These are phyloP conservation scores for Plasmopara viticola DNA, from an alignment of 352 stramenopile genomes.

Conservation along the genomic window DNA sequence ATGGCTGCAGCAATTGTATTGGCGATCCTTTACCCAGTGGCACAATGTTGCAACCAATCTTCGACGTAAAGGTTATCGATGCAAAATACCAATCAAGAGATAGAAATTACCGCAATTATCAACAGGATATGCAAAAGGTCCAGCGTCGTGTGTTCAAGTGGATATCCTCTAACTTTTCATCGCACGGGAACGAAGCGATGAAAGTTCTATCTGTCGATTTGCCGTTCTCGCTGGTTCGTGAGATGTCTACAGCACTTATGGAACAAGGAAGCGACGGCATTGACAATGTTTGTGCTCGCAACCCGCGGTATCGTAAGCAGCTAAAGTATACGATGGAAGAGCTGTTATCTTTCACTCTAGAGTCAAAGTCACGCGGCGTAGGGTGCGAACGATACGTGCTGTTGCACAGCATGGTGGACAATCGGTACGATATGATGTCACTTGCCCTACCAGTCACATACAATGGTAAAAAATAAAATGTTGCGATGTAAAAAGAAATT, in stretches of 20 bases:
- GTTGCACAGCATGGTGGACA: constrained; percentile 76
- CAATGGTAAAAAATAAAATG: not conserved
- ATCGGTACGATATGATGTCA: constrained; percentile 85
- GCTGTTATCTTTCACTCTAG: constrained; percentile 39
- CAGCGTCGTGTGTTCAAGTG: constrained; percentile 82
- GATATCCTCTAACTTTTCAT: constrained; percentile 77
- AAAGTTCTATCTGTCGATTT: constrained; percentile 80
- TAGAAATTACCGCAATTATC: constrained; percentile 48
- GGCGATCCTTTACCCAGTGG: constrained; percentile 8
- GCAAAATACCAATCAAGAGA: constrained; percentile 52
- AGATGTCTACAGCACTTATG: constrained; percentile 81
- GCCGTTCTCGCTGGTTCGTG: constrained; percentile 68
- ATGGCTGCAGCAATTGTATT: constrained; percentile 16
- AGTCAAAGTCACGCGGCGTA: constrained; percentile 32
- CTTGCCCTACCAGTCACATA: constrained; percentile 45
- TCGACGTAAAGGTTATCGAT: constrained; percentile 75
- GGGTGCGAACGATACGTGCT: constrained; percentile 75
- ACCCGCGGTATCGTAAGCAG: constrained; percentile 77
- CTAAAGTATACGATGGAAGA: constrained; percentile 78
- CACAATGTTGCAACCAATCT: constrained; percentile 46
- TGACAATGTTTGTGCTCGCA: constrained; percentile 46
- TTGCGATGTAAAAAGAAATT: too few relatives aligned
- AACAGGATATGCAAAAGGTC: constrained; percentile 70
- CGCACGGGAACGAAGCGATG: constrained; percentile 67
- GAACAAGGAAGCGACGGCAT: constrained; percentile 48